phyloP scores from a whole-genome alignment of 192 early-diverging fungal species.

The Coemansia sp. region DNA sequence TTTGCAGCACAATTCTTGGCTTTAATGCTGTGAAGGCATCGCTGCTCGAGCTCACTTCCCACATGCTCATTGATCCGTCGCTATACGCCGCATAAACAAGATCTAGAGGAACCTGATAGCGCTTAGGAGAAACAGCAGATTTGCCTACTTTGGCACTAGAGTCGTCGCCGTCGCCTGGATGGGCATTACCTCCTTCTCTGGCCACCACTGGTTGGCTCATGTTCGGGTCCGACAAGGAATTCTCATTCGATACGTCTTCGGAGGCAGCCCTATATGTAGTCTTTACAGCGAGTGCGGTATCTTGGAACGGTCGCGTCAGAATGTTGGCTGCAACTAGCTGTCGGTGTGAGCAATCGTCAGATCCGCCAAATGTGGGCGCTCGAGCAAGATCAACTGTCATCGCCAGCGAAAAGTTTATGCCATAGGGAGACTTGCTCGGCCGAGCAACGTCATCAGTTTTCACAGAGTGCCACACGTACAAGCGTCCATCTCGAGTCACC shows the following conservation, averaged over 20 bases:
- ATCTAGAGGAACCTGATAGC: neutral
- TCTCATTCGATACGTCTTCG: too few relatives aligned
- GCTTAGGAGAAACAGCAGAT: neutral
- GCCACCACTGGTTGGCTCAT: neutral
- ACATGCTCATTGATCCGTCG: slow-evolving; percentile 44
- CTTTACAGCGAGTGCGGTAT: neutral
- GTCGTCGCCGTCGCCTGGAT: neutral
- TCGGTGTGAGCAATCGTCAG: neutral
- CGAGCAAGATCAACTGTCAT: slow-evolving; percentile 11
- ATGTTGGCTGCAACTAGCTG: slow-evolving; percentile 6
- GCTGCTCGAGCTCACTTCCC: slow-evolving; percentile 17
- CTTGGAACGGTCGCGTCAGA: neutral
- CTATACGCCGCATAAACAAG: slow-evolving; percentile 29
- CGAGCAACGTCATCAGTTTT: neutral
- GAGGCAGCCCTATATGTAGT: neutral
- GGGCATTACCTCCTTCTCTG: neutral
- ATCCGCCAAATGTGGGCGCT: neutral
- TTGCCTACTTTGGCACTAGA: neutral
- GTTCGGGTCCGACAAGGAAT: too few relatives aligned
- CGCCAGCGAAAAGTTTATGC: slow-evolving; percentile 22
- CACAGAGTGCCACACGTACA: slow-evolving; percentile 32
- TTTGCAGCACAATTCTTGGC: slow-evolving; percentile 11
- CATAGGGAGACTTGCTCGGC: neutral
- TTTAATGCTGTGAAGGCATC: slow-evolving; percentile 1
- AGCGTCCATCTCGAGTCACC: slow-evolving; percentile 10